These are phyloP conservation scores for Groenewaldozyma auringiensis DNA, from an alignment of 1,139 yeast genomes.

Conservation along the genomic window DNA sequence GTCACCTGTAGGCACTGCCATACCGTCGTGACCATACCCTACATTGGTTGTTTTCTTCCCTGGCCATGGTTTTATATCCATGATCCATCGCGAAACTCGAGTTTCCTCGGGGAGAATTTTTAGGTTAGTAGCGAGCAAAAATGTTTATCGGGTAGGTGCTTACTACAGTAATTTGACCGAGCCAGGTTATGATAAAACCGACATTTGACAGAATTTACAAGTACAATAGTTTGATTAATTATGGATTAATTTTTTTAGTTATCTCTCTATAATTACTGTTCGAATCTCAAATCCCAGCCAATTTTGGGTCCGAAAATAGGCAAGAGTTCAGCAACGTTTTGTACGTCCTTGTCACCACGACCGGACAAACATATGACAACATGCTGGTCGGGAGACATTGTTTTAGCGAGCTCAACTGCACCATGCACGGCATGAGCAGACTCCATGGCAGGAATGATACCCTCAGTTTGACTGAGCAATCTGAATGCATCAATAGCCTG, in stretches of 20 bases:
- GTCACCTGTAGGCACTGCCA: neutral
- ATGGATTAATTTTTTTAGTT: too few relatives aligned
- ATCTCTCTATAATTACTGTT: too few relatives aligned
- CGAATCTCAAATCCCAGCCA: conserved; percentile 94
- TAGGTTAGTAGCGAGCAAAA: too few relatives aligned
- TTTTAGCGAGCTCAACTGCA: conserved; percentile 82
- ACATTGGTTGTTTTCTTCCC: neutral
- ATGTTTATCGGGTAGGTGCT: too few relatives aligned
- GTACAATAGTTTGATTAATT: too few relatives aligned
- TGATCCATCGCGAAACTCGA: too few relatives aligned
- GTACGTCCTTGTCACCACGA: conserved; percentile 98
- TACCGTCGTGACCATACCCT: conserved; percentile 1
- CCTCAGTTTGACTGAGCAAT: conserved; percentile 84
- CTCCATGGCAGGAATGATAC: conserved; percentile 97
- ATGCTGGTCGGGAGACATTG: conserved; percentile 69
- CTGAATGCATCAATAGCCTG: conserved; percentile 89
- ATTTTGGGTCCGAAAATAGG: conserved; percentile 85
- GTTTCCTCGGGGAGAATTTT: neutral
- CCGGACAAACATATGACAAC: conserved; percentile 88
- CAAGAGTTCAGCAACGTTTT: conserved; percentile 89
- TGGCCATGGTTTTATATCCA: neutral
- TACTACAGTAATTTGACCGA: too few relatives aligned
- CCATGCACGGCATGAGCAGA: conserved; percentile 94
- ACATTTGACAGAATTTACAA: too few relatives aligned
- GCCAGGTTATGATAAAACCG: too few relatives aligned